Evolutionary conservation across 805 yeast genomes (phyloP).

Genomic region (Starmerella apicola): DNA sequence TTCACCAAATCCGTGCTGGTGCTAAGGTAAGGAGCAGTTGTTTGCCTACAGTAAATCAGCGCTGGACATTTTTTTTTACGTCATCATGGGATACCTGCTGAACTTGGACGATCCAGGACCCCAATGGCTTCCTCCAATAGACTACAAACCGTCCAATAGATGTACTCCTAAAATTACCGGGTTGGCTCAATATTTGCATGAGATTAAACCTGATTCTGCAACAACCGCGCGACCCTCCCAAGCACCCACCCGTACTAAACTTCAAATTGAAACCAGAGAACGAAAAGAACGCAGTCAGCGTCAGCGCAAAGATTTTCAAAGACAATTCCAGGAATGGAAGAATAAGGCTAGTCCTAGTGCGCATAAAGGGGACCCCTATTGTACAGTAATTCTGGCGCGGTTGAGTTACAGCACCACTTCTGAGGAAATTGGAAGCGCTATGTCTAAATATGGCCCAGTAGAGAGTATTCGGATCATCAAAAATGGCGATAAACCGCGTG

Average conservation of each 20-base stretch:
- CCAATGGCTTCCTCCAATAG: conserved; percentile 4
- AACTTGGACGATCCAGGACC: background rate
- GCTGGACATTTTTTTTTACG: no score
- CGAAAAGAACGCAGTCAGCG: conserved; percentile 14
- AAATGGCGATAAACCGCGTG: conserved; percentile 35
- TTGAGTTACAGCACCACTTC: conserved; percentile 54
- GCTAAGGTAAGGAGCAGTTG: no score
- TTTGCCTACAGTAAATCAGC: no score
- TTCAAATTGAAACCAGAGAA: conserved; percentile 24
- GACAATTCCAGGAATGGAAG: conserved; percentile 34
- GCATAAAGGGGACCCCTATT: conserved; percentile 52
- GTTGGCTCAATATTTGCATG: background rate
- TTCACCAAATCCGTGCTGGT: no score
- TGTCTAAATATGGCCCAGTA: conserved; percentile 57
- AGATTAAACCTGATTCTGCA: background rate
- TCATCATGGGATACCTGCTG: background rate
- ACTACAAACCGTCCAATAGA: conserved; percentile 1
- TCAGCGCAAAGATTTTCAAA: conserved; percentile 20
- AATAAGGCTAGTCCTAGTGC: conserved; percentile 47
- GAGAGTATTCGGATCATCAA: conserved; percentile 49
- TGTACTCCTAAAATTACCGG: background rate
- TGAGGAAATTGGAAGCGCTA: conserved; percentile 50
- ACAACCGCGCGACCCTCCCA: background rate
- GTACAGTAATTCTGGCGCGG: conserved; percentile 68
- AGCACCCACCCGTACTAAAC: conserved; percentile 26